Evolutionary conservation across 495 filamentous ascomycete genomes (phyloP).

Genomic region (Cercophora scortea): DNA sequence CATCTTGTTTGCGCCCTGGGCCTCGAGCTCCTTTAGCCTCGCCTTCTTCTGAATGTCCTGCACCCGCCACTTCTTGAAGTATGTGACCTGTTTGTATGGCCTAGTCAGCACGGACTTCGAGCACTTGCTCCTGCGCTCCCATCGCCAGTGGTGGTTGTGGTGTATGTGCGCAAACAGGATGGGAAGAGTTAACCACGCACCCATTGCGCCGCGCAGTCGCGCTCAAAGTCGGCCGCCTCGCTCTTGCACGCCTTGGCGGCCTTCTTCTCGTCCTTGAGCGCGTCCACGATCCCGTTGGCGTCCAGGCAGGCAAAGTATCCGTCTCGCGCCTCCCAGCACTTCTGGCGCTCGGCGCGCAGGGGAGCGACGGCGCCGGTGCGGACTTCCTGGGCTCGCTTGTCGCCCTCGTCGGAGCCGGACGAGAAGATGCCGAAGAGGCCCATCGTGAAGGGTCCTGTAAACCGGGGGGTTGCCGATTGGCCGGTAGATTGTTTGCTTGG

Average conservation of each 20-base stretch:
- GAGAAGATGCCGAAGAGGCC: conserved; percentile 34
- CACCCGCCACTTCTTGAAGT: conserved; percentile 93
- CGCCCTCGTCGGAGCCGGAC: conserved; percentile 26
- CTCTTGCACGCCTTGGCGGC: conserved; percentile 58
- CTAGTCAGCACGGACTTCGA: neutral
- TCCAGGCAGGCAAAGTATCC: conserved; percentile 81
- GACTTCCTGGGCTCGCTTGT: conserved; percentile 43
- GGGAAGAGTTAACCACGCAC: conserved; percentile 6
- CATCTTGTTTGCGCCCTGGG: conserved; percentile 66
- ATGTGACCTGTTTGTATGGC: conserved; percentile 54
- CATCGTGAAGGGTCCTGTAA: conserved; percentile 21
- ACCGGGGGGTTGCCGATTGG: too few relatives aligned
- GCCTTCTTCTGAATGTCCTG: conserved; percentile 81
- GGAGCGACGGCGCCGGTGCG: conserved; percentile 62
- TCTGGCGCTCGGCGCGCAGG: conserved; percentile 62
- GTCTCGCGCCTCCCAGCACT: conserved; percentile 85
- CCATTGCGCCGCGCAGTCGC: conserved; percentile 54
- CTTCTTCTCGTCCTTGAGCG: conserved; percentile 60
- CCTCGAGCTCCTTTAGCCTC: conserved; percentile 68
- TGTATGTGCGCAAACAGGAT: neutral
- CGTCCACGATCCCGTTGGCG: conserved; percentile 69
- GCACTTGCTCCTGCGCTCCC: too few relatives aligned
- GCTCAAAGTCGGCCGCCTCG: conserved; percentile 61
- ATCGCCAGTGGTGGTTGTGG: too few relatives aligned
- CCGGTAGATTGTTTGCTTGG: too few relatives aligned